Base-by-base conservation (phyloP, 2,329 filamentous ascomycete genomes). In the Periconia digitata region DNA sequence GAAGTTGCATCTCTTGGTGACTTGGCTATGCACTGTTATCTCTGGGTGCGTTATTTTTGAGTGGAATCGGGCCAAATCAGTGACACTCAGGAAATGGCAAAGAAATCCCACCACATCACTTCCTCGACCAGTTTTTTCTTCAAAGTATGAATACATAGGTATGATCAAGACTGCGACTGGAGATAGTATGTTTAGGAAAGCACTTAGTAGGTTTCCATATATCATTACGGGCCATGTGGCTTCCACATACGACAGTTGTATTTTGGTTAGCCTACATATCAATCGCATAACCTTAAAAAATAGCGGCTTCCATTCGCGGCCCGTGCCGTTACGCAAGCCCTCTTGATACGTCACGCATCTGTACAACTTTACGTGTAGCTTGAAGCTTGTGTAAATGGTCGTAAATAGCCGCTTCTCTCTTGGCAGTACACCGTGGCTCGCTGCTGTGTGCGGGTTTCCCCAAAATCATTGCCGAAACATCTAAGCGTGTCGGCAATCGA, bases 21-120 rank as follows among this genome's bases (percentile, higher is more conserved):
- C 21, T 39, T 39, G 43, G 43, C 15, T 36, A 38, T 45, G 43
- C 43, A 45, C 43, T 13, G 40, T 39, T 45, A 40, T 45, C 36
- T 40, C 35, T 45, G 36, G 35, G 23, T 38, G 18, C 32, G 6
- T 29, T 44, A 16, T 12, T 16, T 38, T n/a, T 38, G 23, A 42
- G 42, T 15, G 3, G 12, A 10, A 10, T 32, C 27, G 5, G n/a
- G n/a, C 27, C 27, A 12, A 3, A 32, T 32, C n/a, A 35, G 29
- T 34, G 35, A 10, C 27, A 4, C 27, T 15, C 27, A 13, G 27
- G 3, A 32, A 32, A 4, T 3, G 12, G 27, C 27, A 32, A n/a
- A n/a, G n/a, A n/a, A n/a, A n/a, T n/a, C n/a, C n/a, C n/a, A n/a
- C n/a, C n/a, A n/a, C n/a, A n/a, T n/a, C n/a, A n/a, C n/a, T n/a